Conservation (phyloP, 495 filamentous ascomycete genomes). For the Lophiostoma macrostomum region DNA sequence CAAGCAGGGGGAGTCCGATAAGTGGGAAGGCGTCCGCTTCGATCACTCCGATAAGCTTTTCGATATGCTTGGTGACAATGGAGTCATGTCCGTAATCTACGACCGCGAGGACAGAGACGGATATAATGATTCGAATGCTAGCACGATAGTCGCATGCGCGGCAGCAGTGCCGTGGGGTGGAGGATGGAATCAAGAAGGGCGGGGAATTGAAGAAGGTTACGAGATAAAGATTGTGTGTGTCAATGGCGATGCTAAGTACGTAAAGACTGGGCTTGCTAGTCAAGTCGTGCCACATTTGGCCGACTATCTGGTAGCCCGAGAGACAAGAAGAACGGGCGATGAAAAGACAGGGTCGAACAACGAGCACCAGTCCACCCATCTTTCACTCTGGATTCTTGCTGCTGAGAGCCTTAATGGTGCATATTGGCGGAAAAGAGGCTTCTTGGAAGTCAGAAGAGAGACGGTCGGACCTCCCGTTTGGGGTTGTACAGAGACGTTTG, state of each 20-base stretch:
- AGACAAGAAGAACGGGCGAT: neutral
- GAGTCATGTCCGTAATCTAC: too few relatives aligned
- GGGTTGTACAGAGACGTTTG: neutral
- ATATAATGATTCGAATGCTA: too few relatives aligned
- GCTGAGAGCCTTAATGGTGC: neutral
- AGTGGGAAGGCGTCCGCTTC: neutral
- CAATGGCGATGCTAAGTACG: neutral
- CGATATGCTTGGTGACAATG: too few relatives aligned
- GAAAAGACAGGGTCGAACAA: neutral
- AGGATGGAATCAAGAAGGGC: neutral
- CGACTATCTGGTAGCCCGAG: neutral
- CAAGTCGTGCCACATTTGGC: neutral
- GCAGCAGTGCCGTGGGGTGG: neutral
- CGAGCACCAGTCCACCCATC: too few relatives aligned
- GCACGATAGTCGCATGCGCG: neutral
- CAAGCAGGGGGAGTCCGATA: neutral
- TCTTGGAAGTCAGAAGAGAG: neutral
- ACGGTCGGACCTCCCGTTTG: neutral
- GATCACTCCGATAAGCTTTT: too few relatives aligned
- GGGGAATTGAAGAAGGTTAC: neutral
- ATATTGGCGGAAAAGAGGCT: conserved; percentile 1
- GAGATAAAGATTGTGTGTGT: neutral
- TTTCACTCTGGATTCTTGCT: neutral
- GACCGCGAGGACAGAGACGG: too few relatives aligned
- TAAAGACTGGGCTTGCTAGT: neutral